phyloP scores from a whole-genome alignment of 225 moss, liverwort and hornwort genomes.

The Takakia lepidozioides region DNA sequence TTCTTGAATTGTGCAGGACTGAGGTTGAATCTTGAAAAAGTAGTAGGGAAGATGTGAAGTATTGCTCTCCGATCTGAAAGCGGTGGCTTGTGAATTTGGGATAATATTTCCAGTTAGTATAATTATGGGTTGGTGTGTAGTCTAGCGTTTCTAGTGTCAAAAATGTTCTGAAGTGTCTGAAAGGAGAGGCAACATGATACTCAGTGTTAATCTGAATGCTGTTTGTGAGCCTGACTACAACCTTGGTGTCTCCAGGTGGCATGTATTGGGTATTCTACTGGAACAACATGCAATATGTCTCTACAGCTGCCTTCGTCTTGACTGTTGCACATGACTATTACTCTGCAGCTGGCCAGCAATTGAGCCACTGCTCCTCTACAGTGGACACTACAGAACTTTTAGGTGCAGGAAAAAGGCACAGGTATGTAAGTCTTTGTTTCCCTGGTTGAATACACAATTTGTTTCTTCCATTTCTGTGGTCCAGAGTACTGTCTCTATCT shows the following conservation, averaged over 20 bases:
- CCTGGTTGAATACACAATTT: neutral
- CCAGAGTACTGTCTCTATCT: too few species aligned
- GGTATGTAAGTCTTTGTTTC: neutral
- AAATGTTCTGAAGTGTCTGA: neutral
- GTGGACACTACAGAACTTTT: conserved; percentile 37
- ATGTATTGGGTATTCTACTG: conserved; percentile 55
- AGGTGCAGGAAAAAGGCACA: conserved; percentile 33
- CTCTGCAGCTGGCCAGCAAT: conserved; percentile 11
- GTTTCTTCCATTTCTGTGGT: neutral
- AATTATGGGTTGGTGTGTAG: too few species aligned
- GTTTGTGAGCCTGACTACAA: too few species aligned
- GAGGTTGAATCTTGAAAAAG: too few species aligned
- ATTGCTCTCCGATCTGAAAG: too few species aligned
- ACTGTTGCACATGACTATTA: conserved; percentile 55
- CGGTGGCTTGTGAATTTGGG: too few species aligned
- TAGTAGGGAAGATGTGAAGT: too few species aligned
- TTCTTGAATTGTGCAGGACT: conserved; percentile 1
- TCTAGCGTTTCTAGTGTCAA: too few species aligned
- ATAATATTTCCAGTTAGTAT: too few species aligned
- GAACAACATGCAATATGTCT: too few species aligned
- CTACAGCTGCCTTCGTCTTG: conserved; percentile 56
- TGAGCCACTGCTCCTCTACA: conserved; percentile 23
- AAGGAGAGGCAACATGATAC: neutral
- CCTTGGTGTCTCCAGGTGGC: conserved; percentile 20
- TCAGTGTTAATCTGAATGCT: too few species aligned